Base-by-base conservation (phyloP, 225 moss, liverwort and hornwort species). In the Polytrichum formosum region DNA sequence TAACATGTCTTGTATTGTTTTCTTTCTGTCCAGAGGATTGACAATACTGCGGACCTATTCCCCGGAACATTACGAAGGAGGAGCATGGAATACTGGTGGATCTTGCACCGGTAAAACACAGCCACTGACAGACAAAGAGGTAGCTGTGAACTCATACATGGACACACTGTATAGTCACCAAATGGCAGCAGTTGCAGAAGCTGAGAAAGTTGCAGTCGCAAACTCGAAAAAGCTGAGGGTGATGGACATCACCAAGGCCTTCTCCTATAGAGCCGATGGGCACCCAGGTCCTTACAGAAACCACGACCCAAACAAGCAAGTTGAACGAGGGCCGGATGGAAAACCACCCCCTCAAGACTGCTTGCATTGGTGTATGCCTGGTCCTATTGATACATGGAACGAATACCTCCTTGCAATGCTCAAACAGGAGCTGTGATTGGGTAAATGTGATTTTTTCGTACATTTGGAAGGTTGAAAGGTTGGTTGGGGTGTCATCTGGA, bases 361-460 rank as follows among this genome's bases (percentile, higher is more conserved):
- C 75, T 65, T 94, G 85, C 96, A 97, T 33, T 97, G 93, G 93
- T 97, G 96, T 80, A 80, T 92, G 91, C 96, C 93, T 0, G 96
- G 96, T 0, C 84, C 96, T 7, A 67, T 97, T 1, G 96, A 97
- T 55, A 88, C 93, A 2, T 86, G 85, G 83, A 93, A 93, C 70
- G 80, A 90, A 56, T 83, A 92, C 22, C 64, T 93, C 27, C 68
- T 92, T 6, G 81, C 85, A 26, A 75, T 92, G 72, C 78, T 92
- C 19, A 81, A 68, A 56, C 80, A 78, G 1, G 92, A 90, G 30
- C 75, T 89, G 46, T 46, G 46, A 46, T 46, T 46, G 46, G 46
- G 46, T 46, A 13, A 13, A 46, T 13, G 16, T 1, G 1, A 16
- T 13, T 46, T 46, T 35, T 46, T 13, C 1, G 16, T 46, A 46